A percentile compares a stretch with the other conserved stretches of the same genome.
Conservation (phyloP, 306 rosid species). For the Rosa lucieae region DNA sequence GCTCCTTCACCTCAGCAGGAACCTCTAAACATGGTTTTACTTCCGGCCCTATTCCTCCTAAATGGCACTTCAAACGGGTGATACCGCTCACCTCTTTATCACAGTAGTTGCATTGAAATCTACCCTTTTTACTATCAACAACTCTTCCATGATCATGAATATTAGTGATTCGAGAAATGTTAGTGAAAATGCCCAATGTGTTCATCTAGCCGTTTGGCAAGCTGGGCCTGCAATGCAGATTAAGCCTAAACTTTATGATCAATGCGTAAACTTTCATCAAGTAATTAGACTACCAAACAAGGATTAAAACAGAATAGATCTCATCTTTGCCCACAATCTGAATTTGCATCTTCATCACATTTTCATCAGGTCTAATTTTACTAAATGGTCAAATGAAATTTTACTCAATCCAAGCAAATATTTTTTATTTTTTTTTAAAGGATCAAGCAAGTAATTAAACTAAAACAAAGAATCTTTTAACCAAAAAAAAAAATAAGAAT, state of each 20-base stretch:
- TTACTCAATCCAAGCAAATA: not conserved
- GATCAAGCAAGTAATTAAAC: not conserved
- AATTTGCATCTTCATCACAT: not conserved
- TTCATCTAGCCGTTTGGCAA: not conserved
- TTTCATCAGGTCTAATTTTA: not conserved
- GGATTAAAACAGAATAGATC: not conserved
- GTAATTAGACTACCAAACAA: not conserved
- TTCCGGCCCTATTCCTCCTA: constrained; percentile 1
- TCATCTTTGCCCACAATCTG: not conserved
- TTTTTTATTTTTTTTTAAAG: too few species aligned
- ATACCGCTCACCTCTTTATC: not conserved
- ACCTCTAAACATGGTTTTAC: not conserved
- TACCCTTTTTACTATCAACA: not conserved
- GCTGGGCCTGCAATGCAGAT: constrained; percentile 5
- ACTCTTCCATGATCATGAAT: constrained; percentile 4
- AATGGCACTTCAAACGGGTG: not conserved
- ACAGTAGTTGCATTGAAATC: constrained; percentile 7
- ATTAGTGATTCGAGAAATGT: not conserved
- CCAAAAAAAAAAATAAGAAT: not conserved
- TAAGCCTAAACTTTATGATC: not conserved
- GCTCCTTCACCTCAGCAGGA: not conserved
- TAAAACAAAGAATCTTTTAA: not conserved
- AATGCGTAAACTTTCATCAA: not conserved
- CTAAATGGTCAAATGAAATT: not conserved
- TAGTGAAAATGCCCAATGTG: not conserved